Evolutionary conservation across 2,329 filamentous ascomycete genomes (phyloP), one percentile per base, ranked within the genome.

Genomic region (Cadophora malorum): DNA sequence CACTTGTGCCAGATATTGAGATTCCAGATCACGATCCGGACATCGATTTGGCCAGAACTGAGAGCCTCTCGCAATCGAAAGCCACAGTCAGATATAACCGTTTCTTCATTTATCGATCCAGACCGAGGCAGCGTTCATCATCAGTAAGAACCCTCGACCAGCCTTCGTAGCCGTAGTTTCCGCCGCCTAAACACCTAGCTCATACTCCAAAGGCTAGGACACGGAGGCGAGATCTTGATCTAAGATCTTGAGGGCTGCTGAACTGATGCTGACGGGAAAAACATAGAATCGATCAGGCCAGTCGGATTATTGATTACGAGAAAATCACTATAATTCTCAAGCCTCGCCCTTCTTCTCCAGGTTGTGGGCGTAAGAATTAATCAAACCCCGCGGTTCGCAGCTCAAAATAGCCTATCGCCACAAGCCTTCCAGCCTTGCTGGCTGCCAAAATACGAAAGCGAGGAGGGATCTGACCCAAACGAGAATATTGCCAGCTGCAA

Each of bases 261-360:
- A 14, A 49, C 45, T 7, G 45, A 49, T 21, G 21, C 45, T 28
- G 23, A 55, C 28, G 23, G 21, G 28, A 61, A n/a, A 19, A 12
- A 47, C 7, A 47, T 10, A 31, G 58, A 25, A 41, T 25, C 33
- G 41, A 28, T 16, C 50, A 28, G 35, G 7, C n/a, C 21, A 25
- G 23, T n/a, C 21, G 41, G 41, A 61, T 19, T 66, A 67, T 67
- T 67, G 66, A 70, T 71, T 67, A 67, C 71, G 69, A 58, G 66
- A 66, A 61, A 67, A 71, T 23, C 68, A 67, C 61, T 67, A 35
- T 68, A 66, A 67, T 65, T 52, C 49, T 58, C 63, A 61, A 53
- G 68, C 66, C 67, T 28, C 52, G 49, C 19, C 49, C 64, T 62
- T 41, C 62, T 67, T 71, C 69, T 70, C 71, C 70, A 67, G 65